Evolutionary conservation across 2,329 filamentous ascomycete genomes (phyloP).

Genomic region (Pyricularia sp.): DNA sequence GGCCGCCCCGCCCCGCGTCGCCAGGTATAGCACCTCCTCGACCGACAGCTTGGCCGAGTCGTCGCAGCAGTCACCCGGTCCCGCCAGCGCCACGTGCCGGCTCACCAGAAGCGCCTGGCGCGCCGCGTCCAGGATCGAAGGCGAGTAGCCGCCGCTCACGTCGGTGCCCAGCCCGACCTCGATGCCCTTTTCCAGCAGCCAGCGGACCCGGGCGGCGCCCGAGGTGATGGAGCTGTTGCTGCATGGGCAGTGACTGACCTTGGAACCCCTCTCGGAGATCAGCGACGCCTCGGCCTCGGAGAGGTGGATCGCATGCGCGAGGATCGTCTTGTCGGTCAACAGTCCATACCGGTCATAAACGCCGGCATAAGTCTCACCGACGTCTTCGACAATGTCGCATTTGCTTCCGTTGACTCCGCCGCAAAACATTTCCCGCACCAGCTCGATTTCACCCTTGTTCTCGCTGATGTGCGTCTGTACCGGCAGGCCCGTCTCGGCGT

Average conservation of each 20-base stretch:
- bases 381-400: slow-evolving; percentile 19
- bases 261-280: slow-evolving; percentile 46
- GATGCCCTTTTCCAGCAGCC: slow-evolving; percentile 60
- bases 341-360: slow-evolving; percentile 68
- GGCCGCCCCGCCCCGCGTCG: slow-evolving; percentile 73
- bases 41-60: slow-evolving; percentile 58
- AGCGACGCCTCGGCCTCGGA: slow-evolving; percentile 50
- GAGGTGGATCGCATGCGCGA: slow-evolving; percentile 78
- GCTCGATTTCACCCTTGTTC: slow-evolving; percentile 57
- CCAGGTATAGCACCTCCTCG: slow-evolving; percentile 76
- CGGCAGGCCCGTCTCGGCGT: slow-evolving; percentile 47
- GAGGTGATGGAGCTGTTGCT: slow-evolving; percentile 74
- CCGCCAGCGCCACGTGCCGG: slow-evolving; percentile 52
- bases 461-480: slow-evolving; percentile 88
- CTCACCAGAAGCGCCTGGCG: slow-evolving; percentile 70
- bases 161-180: slow-evolving; percentile 82
- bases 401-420: slow-evolving; percentile 22
- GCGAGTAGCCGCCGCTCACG: slow-evolving; percentile 74
- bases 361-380: slow-evolving; percentile 45
- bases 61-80: slow-evolving; percentile 18
- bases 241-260: slow-evolving; percentile 75
- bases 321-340: slow-evolving; percentile 58
- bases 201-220: slow-evolving; percentile 63
- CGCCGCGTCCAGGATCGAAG: slow-evolving; percentile 70
- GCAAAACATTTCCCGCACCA: slow-evolving; percentile 56